These are phyloP conservation scores for Datura wrightii DNA, from an alignment of 257 asterid species.

Conservation along the genomic window DNA sequence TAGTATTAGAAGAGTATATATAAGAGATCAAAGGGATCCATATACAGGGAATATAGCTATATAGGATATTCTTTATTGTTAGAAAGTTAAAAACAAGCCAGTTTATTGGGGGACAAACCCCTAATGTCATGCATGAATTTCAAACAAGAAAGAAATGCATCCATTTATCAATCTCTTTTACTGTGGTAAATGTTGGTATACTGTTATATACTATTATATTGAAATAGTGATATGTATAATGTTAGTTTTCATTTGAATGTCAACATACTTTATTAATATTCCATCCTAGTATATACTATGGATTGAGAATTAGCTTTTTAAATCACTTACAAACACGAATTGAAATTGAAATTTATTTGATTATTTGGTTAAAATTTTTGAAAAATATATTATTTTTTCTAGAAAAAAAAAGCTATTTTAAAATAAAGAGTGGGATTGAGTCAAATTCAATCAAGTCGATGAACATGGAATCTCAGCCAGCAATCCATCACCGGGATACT, in stretches of 20 bases:
- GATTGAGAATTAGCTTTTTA: too few relatives aligned
- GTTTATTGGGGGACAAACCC: slow-evolving; percentile 44
- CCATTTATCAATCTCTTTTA: not conserved
- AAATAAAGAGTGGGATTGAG: not conserved
- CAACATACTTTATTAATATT: too few relatives aligned
- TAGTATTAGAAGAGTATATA: not conserved
- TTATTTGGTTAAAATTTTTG: too few relatives aligned
- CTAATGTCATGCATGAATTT: slow-evolving; percentile 32
- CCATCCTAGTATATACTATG: too few relatives aligned
- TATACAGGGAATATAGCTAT: not conserved
- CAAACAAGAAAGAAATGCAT: not conserved
- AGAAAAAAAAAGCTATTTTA: too few relatives aligned
- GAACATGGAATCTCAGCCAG: slow-evolving; percentile 32
- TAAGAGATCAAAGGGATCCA: slow-evolving; percentile 19
- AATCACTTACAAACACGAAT: too few relatives aligned
- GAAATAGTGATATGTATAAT: too few relatives aligned
- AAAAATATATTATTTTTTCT: too few relatives aligned
- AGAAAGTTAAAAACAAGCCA: slow-evolving; percentile 22
- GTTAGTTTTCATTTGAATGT: too few relatives aligned
- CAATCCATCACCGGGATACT: slow-evolving; percentile 53
- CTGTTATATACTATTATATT: too few relatives aligned
- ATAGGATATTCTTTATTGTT: slow-evolving; percentile 24
- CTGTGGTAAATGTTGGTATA: too few relatives aligned
- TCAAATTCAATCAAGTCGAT: not conserved
- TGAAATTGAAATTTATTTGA: too few relatives aligned